Conservation (phyloP, 129 eudicot genomes). For the Ambrosia trifida region DNA sequence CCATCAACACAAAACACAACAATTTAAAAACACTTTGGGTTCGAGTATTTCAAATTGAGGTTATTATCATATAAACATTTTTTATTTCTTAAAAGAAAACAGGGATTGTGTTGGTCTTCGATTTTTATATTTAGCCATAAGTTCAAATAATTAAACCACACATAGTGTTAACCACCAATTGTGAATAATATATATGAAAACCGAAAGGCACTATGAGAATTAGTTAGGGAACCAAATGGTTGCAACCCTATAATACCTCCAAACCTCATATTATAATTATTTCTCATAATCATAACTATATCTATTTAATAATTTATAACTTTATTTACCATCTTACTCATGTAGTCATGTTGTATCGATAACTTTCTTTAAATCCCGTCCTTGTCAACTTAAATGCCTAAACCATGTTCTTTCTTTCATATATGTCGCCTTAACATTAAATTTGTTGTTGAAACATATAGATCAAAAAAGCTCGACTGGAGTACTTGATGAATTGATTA, state of each 20-base stretch:
- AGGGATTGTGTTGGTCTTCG: background rate
- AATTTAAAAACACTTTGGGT: background rate
- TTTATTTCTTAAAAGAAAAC: background rate
- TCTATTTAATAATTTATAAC: background rate
- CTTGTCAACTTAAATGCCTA: background rate
- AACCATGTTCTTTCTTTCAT: slow-evolving; percentile 6
- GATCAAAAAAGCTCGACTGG: slow-evolving; percentile 1
- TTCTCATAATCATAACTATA: background rate
- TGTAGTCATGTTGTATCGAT: background rate
- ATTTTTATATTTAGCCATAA: background rate
- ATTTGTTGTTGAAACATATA: slow-evolving; percentile 18
- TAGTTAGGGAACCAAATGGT: slow-evolving; percentile 28
- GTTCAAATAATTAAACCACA: background rate
- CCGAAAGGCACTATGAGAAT: slow-evolving; percentile 5
- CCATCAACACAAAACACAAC: too few relatives aligned
- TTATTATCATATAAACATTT: background rate
- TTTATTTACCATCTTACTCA: background rate
- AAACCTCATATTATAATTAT: slow-evolving; percentile 9
- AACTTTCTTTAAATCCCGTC: background rate
- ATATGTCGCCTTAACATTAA: background rate
- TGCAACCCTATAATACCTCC: background rate
- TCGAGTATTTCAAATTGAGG: background rate
- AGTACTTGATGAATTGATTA: background rate
- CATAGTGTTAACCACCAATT: background rate
- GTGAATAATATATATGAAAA: background rate